Evolutionary conservation across 495 filamentous ascomycete genomes (phyloP).

Genomic region (Daldinia loculata): DNA sequence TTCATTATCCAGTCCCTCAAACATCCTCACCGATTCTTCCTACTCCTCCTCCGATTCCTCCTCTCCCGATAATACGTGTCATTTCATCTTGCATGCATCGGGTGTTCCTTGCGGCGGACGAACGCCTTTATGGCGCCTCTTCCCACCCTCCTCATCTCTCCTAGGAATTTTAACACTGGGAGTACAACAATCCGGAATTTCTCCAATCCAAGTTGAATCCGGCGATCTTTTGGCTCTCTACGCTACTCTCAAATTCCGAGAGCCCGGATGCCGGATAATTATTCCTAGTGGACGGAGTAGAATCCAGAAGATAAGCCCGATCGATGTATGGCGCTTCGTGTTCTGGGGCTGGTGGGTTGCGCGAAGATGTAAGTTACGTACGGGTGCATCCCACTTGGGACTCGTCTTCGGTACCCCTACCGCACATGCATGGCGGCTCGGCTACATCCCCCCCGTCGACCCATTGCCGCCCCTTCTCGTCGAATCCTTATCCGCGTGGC

Average conservation of each 20-base stretch:
- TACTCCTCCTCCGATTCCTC: slow-evolving; percentile 4
- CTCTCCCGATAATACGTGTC: slow-evolving; percentile 21
- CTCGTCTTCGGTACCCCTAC: slow-evolving; percentile 15
- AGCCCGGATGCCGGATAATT: slow-evolving; percentile 24
- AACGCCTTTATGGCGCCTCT: slow-evolving; percentile 25
- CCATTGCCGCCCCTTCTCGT: slow-evolving; percentile 27
- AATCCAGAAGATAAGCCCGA: slow-evolving; percentile 8
- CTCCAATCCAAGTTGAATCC: slow-evolving; percentile 17
- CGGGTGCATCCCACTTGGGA: slow-evolving; percentile 22
- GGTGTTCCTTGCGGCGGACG: slow-evolving; percentile 29
- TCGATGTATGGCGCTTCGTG: slow-evolving; percentile 44
- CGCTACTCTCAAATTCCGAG: slow-evolving; percentile 8
- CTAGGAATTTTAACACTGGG: background rate
- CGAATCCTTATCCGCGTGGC: slow-evolving; percentile 38
- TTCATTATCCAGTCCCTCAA: slow-evolving; percentile 11
- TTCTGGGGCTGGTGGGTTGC: slow-evolving; percentile 40
- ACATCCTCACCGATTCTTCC: no score
- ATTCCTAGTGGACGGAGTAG: slow-evolving; percentile 22
- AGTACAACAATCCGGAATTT: slow-evolving; percentile 7
- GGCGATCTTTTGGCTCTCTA: background rate
- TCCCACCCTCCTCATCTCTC: background rate
- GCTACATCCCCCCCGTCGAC: slow-evolving; percentile 31
- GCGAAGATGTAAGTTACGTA: slow-evolving; percentile 23
- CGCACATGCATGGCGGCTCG: slow-evolving; percentile 39
- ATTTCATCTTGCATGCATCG: slow-evolving; percentile 42